Percentiles rank a stretch among this genome's conserved stretches.
These are phyloP conservation scores for Pholiota microspora DNA, from an alignment of 768 basidiomycete genomes.

Conservation along the genomic window DNA sequence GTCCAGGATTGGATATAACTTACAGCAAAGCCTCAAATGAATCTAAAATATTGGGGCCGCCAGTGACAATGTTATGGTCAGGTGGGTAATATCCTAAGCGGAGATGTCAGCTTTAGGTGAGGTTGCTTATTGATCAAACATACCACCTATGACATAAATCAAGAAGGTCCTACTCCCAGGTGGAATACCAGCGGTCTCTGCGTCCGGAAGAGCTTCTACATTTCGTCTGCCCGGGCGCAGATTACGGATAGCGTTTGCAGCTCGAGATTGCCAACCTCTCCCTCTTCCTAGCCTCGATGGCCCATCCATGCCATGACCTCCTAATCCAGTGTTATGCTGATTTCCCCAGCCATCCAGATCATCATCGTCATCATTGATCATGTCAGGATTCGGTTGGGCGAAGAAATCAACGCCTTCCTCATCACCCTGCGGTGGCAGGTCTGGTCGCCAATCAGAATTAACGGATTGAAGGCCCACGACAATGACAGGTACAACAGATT, in stretches of 20 bases:
- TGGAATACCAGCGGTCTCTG: conserved; percentile 11
- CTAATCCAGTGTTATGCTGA: conserved; percentile 12
- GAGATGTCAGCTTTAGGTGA: neutral
- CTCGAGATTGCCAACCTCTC: conserved; percentile 57
- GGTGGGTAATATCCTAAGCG: conserved; percentile 84
- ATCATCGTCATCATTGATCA: conserved; percentile 6
- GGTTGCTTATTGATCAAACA: conserved; percentile 18
- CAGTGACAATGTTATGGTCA: conserved; percentile 86
- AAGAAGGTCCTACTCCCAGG: conserved; percentile 72
- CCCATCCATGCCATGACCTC: conserved; percentile 5
- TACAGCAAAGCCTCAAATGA: conserved; percentile 80
- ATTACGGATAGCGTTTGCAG: conserved; percentile 60
- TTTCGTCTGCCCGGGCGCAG: conserved; percentile 40
- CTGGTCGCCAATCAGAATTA: conserved; percentile 41
- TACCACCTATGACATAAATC: conserved; percentile 88
- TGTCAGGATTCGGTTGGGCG: conserved; percentile 11
- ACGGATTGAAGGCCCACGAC: conserved; percentile 83
- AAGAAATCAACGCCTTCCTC: conserved; percentile 22
- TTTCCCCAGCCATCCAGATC: conserved; percentile 10
- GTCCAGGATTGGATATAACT: conserved; percentile 22
- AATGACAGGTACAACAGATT: conserved; percentile 75
- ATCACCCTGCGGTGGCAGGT: conserved; percentile 19
- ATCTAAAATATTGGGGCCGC: conserved; percentile 64
- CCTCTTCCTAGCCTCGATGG: conserved; percentile 16
- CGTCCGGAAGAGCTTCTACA: conserved; percentile 14